Conservation (phyloP, 345 rosid genomes). For the Eucalyptus coolabah region DNA sequence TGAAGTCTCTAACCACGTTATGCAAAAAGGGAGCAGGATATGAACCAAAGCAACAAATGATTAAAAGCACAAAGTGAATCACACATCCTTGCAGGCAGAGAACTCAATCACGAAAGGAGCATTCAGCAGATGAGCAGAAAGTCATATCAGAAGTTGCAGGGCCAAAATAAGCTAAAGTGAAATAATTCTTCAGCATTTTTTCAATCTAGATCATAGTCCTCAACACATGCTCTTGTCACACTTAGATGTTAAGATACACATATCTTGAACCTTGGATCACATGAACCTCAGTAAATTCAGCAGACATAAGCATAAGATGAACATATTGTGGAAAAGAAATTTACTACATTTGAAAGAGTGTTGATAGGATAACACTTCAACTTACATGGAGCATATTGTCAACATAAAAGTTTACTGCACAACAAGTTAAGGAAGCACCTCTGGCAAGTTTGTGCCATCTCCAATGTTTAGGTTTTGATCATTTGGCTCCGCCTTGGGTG, state of each 20-base stretch:
- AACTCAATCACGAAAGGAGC: neutral
- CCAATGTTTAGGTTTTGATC: slow-evolving; percentile 55
- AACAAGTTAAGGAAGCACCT: slow-evolving; percentile 20
- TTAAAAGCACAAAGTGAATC: neutral
- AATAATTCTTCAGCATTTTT: neutral
- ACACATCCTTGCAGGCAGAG: neutral
- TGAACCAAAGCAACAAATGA: neutral
- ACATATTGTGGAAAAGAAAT: neutral
- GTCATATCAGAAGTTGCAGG: neutral
- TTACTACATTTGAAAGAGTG: neutral
- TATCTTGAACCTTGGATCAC: neutral
- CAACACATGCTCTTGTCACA: neutral
- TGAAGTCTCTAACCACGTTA: neutral
- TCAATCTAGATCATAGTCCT: neutral
- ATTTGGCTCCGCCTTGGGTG: slow-evolving; percentile 78
- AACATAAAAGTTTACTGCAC: neutral
- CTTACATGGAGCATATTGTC: neutral
- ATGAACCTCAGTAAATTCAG: neutral
- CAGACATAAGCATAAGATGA: neutral
- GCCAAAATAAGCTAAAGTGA: neutral
- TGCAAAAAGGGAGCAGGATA: neutral
- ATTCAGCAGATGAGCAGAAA: neutral
- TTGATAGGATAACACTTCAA: neutral
- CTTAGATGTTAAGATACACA: neutral
- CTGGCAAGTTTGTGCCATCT: slow-evolving; percentile 32